Base-by-base conservation (phyloP, 352 stramenopile genomes). In the Pythium myriotylum region DNA sequence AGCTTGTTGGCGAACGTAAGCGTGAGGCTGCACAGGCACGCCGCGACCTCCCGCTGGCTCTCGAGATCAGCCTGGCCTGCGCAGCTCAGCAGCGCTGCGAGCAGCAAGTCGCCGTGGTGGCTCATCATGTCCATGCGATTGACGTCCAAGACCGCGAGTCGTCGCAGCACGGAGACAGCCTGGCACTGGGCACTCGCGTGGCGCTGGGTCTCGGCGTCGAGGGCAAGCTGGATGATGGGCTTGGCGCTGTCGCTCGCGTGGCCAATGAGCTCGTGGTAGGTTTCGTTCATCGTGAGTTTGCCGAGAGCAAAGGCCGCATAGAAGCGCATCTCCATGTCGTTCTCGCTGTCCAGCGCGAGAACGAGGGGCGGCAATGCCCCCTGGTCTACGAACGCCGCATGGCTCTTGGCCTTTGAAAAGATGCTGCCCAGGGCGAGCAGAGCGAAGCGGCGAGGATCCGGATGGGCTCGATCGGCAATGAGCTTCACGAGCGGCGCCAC, bases 301-400 rank as follows among this genome's bases (percentile, higher is more conserved):
- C 92, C 95, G 14, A 98, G 78, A 9, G 91, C 83, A 65, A 97
- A 98, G 26, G 90, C 88, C 0, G 93, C 89, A 62, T 98, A 94
- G 61, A 98, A 97, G 17, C 92, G 86, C 37, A 86, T 97, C 67
- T 99, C 95, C 65, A 94, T 80, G 59, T 90, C 72, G 57, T 94
- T 86, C 9, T 77, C 56, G 10, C 67, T 23, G 20, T 81, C 59
- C 19, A 98, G 58, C 2, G 84, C 74, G 9, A 71, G 68, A 4
- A 96, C 72, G 3, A 98, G 70, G 12, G 81, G 75, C 54, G 79
- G 63, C 22, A 98, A 48, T 9, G 85, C 84, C 32, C 77, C 83
- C 3, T 76, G 71, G 9, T 87, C 76, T 1, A 97, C 74, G 22
- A 97, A 91, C 29, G 61, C 33, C 17, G 68, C 54, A 63, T 97